These are phyloP conservation scores for Trichocomaceae sp. DNA, from an alignment of 2,329 filamentous ascomycete genomes.

Conservation along the genomic window DNA sequence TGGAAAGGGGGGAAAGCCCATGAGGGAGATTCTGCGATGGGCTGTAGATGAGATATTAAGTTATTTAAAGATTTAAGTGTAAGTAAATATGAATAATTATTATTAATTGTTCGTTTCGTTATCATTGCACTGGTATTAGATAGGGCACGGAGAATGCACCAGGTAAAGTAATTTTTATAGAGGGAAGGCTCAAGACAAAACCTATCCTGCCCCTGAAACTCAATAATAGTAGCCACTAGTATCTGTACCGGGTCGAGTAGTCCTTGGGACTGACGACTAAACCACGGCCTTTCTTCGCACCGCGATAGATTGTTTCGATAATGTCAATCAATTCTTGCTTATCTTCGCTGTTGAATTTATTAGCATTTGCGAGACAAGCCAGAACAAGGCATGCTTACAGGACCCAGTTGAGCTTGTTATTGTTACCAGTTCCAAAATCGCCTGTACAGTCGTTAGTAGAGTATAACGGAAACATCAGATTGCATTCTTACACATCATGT, in stretches of 20 bases:
- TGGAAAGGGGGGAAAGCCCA: conserved; percentile 49
- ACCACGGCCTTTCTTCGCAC: conserved; percentile 97
- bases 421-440: conserved; percentile 96
- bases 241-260: conserved; percentile 64
- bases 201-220: not conserved
- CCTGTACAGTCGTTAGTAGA: conserved; percentile 8
- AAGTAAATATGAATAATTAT: not conserved
- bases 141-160: not conserved
- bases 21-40: conserved; percentile 61
- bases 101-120: not conserved
- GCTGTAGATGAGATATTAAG: conserved; percentile 57
- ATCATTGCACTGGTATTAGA: not conserved
- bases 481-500: conserved; percentile 59
- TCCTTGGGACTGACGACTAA: conserved; percentile 89
- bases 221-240: conserved; percentile 36
- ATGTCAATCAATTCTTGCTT: conserved; percentile 99
- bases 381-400: conserved; percentile 34
- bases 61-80: conserved; percentile 16
- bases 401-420: conserved; percentile 97
- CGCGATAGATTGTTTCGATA: conserved; percentile 93
- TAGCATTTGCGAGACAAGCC: not conserved
- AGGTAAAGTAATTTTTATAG: conserved; percentile 33
- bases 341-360: conserved; percentile 53
- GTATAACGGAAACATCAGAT: not conserved
- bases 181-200: conserved; percentile 29